Evolutionary conservation across 2,329 filamentous ascomycete species (phyloP), one percentile per base, ranked within the genome.

Genomic region (Lasiodiplodia citricola): DNA sequence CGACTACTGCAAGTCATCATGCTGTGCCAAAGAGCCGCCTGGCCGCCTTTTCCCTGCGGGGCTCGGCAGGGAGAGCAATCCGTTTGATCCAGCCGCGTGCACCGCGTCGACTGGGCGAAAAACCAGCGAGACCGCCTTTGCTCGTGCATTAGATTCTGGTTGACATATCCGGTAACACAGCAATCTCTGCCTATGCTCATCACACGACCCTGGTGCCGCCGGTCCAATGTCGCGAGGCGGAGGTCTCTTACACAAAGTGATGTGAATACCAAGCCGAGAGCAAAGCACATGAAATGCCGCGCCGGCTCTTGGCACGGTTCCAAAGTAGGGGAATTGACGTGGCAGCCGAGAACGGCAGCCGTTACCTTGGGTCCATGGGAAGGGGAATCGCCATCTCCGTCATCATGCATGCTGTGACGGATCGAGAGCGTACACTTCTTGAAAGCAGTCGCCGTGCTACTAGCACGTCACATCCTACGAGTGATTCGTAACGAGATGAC

Each of bases 1-100:
- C n/a, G 44, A 11, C 28, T 64, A n/a, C 60, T 64, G 60, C 60
- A 64, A 25, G 31, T 52, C 44, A 64, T 64, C 60, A 51, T 64
- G 47, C 31, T 51, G 60, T 64, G 31, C 28, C 44, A 64, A 31
- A 25, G 60, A 64, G 60, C 44, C 60, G 44, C 60, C 31, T 64
- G 18, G 13, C 11, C 13, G 37, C 38, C n/a, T 25, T n/a, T 28
- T 16, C 21, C n/a, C 28, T 47, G 44, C 60, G 51, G 60, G 44
- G 11, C 16, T 28, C 60, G 47, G 28, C 4, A 38, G 37, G 28
- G 28, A 35, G 18, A 25, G 11, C 28, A 38, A 25, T 28, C n/a
- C 37, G 28, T 52, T 52, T 64, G 60, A 64, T 18, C 47, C 57
- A 64, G 31, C 44, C 31, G 38, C 28, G 60, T 25, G 47, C 60